Conservation (phyloP, 2,329 filamentous ascomycete genomes). For the Penicillium capsulatum region DNA sequence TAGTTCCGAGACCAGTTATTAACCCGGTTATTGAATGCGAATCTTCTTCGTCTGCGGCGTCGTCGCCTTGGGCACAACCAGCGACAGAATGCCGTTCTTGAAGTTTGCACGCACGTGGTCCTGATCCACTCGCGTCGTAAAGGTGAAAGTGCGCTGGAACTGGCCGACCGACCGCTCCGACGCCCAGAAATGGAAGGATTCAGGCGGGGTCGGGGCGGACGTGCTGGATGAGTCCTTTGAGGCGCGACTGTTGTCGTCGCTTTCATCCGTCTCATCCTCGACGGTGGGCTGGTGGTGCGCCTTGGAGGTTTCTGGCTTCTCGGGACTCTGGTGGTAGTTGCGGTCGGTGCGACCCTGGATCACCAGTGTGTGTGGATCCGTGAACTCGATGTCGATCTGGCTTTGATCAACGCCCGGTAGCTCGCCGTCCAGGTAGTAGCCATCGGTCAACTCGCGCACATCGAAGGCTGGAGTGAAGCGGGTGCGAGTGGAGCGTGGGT, state of each 20-base stretch:
- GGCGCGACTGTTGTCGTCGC: too few species aligned
- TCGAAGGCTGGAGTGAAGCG: constrained; percentile 43
- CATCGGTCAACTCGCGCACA: constrained; percentile 40
- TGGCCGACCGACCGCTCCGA: constrained; percentile 55
- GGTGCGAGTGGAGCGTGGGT: constrained; percentile 28
- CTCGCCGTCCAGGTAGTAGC: constrained; percentile 45
- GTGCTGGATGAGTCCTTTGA: too few species aligned
- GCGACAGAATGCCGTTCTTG: constrained; percentile 55
- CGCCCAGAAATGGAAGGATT: constrained; percentile 51
- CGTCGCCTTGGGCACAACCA: constrained; percentile 54
- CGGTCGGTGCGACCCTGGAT: constrained; percentile 41
- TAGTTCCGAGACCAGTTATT: background rate
- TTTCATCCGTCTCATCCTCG: constrained; percentile 51
- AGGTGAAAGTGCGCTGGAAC: constrained; percentile 55
- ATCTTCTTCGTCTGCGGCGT: constrained; percentile 51
- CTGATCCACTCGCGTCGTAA: constrained; percentile 55
- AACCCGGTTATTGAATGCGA: constrained; percentile 45
- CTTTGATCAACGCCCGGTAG: constrained; percentile 43
- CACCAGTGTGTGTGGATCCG: constrained; percentile 43
- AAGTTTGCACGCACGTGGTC: constrained; percentile 56
- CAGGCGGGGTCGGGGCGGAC: constrained; percentile 13
- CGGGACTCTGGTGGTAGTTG: constrained; percentile 29
- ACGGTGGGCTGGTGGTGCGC: constrained; percentile 50
- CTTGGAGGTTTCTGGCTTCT: too few species aligned
- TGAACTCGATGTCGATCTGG: constrained; percentile 46